These are phyloP conservation scores for Rhodocollybia butyracea DNA, from an alignment of 768 basidiomycete genomes.

Conservation along the genomic window DNA sequence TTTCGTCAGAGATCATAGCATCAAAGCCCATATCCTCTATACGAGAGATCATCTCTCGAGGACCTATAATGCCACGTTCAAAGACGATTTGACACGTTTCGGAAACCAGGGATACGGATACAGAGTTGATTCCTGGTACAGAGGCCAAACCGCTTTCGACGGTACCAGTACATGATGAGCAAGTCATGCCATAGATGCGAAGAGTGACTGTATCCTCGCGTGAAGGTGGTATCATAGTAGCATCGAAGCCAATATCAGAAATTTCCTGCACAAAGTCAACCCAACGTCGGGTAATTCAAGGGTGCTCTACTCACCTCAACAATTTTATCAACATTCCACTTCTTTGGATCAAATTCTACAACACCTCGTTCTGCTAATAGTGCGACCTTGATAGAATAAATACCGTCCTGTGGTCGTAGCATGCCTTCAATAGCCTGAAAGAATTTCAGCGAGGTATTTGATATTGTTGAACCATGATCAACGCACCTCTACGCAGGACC, in stretches of 20 bases:
- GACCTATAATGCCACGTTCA: conserved; percentile 67
- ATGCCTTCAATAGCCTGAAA: conserved; percentile 79
- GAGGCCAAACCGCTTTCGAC: conserved; percentile 67
- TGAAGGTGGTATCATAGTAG: conserved; percentile 64
- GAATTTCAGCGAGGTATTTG: not conserved
- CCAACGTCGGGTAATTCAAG: conserved; percentile 5
- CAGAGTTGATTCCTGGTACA: conserved; percentile 71
- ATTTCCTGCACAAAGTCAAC: conserved; percentile 64
- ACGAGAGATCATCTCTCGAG: conserved; percentile 85
- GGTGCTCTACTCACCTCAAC: conserved; percentile 51
- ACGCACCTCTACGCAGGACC: conserved; percentile 81
- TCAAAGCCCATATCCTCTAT: conserved; percentile 91
- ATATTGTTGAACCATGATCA: not conserved
- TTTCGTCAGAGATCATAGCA: conserved; percentile 77
- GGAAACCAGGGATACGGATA: conserved; percentile 72
- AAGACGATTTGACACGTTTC: conserved; percentile 75
- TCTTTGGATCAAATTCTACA: conserved; percentile 79
- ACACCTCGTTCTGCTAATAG: conserved; percentile 93
- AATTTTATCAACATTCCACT: conserved; percentile 83
- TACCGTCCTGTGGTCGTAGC: conserved; percentile 82
- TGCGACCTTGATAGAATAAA: conserved; percentile 88
- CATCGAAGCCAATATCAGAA: conserved; percentile 90
- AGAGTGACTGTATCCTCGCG: conserved; percentile 69
- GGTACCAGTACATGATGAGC: conserved; percentile 74
- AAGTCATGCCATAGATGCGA: conserved; percentile 90